Percentiles rank a stretch among this genome's conserved stretches.
Evolutionary conservation across 192 early-diverging fungal species (phyloP).

Genomic region (Geranomyces michiganensis): DNA sequence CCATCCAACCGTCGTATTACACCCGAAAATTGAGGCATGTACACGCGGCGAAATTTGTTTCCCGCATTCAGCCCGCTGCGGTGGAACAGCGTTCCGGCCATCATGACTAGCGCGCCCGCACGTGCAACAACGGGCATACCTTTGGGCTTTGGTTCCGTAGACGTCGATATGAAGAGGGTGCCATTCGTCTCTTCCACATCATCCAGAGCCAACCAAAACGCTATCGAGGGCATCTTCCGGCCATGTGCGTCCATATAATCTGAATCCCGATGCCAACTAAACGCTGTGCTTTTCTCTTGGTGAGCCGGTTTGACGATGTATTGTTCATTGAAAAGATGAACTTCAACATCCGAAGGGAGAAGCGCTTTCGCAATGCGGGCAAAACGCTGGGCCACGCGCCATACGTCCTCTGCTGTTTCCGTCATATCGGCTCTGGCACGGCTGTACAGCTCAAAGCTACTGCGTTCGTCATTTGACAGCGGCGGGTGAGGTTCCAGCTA

Average conservation of each 20-base stretch:
- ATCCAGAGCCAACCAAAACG: constrained; percentile 6
- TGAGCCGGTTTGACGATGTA: constrained; percentile 2
- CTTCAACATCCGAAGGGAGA: not conserved
- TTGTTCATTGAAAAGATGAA: constrained; percentile 5
- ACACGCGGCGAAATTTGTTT: not conserved
- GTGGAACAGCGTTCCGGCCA: not conserved
- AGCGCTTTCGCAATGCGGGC: not conserved
- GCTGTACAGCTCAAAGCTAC: not conserved
- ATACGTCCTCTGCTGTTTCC: not conserved
- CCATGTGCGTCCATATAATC: not conserved
- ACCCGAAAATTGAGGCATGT: constrained; percentile 6
- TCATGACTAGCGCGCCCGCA: not conserved
- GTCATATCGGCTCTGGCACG: not conserved
- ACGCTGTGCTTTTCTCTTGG: constrained; percentile 6
- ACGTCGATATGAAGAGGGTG: not conserved
- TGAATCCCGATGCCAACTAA: constrained; percentile 4
- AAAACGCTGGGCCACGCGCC: not conserved
- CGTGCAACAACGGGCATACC: not conserved
- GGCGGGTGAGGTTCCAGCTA: not conserved
- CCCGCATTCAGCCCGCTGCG: not conserved
- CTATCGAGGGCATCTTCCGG: not conserved
- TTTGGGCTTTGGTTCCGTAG: not conserved
- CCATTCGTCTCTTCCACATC: constrained; percentile 2
- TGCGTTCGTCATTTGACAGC: not conserved
- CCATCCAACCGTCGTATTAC: no score